Evolutionary conservation across 140 eudicot genomes (phyloP).

Genomic region (Bidens hawaiensis): DNA sequence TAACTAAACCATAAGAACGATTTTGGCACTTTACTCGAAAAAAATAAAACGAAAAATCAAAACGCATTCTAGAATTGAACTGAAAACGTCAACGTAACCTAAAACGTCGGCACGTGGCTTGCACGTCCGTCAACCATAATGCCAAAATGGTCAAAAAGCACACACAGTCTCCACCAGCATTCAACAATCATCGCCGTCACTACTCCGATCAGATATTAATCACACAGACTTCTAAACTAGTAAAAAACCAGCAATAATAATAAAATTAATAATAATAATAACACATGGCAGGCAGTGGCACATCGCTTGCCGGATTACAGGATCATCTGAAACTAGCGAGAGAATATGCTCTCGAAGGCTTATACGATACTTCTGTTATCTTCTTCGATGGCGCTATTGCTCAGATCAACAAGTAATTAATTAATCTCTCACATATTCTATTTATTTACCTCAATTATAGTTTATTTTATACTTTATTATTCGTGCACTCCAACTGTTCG

Average conservation of each 20-base stretch:
- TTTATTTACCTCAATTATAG: background rate
- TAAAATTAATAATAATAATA: too few relatives aligned
- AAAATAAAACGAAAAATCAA: too few relatives aligned
- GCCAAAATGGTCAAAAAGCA: conserved; percentile 15
- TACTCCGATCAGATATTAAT: conserved; percentile 21
- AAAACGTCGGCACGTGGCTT: conserved; percentile 17
- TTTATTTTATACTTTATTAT: background rate
- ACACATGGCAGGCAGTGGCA: conserved; percentile 48
- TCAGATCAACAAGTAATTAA: conserved; percentile 95
- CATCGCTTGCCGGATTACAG: conserved; percentile 73
- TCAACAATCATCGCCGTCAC: conserved; percentile 16
- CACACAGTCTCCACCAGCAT: background rate
- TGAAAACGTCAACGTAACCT: background rate
- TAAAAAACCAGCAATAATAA: background rate
- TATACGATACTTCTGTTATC: conserved; percentile 87
- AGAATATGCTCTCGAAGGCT: conserved; percentile 91
- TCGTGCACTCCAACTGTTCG: background rate
- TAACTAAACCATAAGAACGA: too few relatives aligned
- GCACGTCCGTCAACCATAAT: conserved; percentile 27
- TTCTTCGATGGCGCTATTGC: conserved; percentile 99
- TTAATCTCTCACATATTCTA: background rate
- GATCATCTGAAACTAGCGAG: conserved; percentile 93
- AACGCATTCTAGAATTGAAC: too few relatives aligned
- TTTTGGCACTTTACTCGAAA: too few relatives aligned
- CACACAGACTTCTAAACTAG: too few relatives aligned